Conservation (phyloP, 768 basidiomycete species). For the Melanogaster broomeanus region DNA sequence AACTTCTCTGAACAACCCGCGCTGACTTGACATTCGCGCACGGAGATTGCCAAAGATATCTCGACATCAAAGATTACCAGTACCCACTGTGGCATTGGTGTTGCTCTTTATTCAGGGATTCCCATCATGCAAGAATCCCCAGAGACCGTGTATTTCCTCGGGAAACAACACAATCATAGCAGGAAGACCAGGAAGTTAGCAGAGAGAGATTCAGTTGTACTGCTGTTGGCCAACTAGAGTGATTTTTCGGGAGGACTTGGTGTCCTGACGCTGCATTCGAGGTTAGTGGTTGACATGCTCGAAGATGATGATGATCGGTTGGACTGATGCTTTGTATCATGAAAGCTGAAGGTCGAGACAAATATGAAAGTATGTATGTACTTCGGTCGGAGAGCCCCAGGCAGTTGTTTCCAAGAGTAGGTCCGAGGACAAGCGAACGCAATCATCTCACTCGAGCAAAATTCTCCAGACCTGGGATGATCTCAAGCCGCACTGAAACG, state of each 20-base stretch:
- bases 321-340: conserved; percentile 18
- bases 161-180: conserved; percentile 20
- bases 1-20: conserved; percentile 46
- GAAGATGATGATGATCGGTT: background rate
- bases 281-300: conserved; percentile 28
- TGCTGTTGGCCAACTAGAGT: conserved; percentile 52
- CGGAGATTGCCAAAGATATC: too few species aligned
- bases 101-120: conserved; percentile 62
- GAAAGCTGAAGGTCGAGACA: conserved; percentile 48
- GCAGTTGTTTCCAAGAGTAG: conserved; percentile 57
- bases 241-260: conserved; percentile 56
- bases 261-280: conserved; percentile 56
- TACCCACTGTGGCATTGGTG: conserved; percentile 55
- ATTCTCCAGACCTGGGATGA: conserved; percentile 53
- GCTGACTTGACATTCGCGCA: too few species aligned
- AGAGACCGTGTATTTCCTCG: background rate
- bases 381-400: too few species aligned
- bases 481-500: conserved; percentile 48
- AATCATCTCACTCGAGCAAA: conserved; percentile 2
- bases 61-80: conserved; percentile 51
- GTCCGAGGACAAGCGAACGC: conserved; percentile 6
- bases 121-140: conserved; percentile 13
- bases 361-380: too few species aligned
- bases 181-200: conserved; percentile 31
- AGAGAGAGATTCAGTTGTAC: conserved; percentile 54